These are phyloP conservation scores for Porogramme epimiltina DNA, from an alignment of 1,284 basidiomycete genomes.

Conservation along the genomic window DNA sequence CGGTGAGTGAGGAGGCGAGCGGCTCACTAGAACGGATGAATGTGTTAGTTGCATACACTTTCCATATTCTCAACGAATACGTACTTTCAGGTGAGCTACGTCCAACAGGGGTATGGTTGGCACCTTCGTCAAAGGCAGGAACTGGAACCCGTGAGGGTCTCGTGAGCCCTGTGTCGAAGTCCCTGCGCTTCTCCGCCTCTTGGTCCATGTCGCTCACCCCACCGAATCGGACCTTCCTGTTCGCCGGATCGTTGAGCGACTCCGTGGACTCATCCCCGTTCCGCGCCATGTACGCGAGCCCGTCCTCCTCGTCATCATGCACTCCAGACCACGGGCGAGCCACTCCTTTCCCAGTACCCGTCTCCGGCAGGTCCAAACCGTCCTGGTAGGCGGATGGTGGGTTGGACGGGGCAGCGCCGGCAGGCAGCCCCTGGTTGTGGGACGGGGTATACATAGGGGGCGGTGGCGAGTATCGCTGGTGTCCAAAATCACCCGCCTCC, in stretches of 20 bases:
- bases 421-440: constrained; percentile 22
- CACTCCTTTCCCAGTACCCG: neutral
- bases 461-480: constrained; percentile 25
- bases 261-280: constrained; percentile 26
- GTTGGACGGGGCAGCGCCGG: constrained; percentile 36
- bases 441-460: constrained; percentile 26
- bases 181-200: constrained; percentile 17
- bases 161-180: neutral
- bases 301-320: constrained; percentile 19
- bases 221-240: constrained; percentile 29
- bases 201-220: constrained; percentile 20
- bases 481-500: constrained; percentile 13
- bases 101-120: neutral
- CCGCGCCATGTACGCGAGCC: constrained; percentile 46
- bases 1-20: neutral
- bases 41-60: too few relatives aligned
- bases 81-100: constrained; percentile 12
- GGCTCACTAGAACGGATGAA: too few relatives aligned
- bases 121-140: neutral
- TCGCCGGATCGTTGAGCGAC: constrained; percentile 14
- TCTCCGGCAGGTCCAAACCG: neutral
- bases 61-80: neutral
- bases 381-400: constrained; percentile 14
- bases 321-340: too few relatives aligned
- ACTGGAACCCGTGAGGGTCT: constrained; percentile 8